Base-by-base conservation (phyloP, 768 basidiomycete genomes). In the Lentinula aciculospora region DNA sequence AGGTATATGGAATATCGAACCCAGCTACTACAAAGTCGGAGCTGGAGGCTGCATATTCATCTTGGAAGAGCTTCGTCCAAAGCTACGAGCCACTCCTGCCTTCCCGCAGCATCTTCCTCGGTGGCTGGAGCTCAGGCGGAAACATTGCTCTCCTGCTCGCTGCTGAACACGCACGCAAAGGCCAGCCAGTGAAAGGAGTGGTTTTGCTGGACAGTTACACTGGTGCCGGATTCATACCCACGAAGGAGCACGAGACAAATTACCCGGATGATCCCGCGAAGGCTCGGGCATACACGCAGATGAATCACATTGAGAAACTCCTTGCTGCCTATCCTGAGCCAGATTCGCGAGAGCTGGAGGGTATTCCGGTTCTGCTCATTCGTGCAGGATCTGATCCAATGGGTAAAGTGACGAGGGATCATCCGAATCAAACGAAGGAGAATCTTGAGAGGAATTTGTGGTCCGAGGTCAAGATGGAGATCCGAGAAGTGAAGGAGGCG, bases 81-180 rank as follows among this genome's bases (percentile, higher is more conserved):
- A 27, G 46, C 17, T 48, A 48, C 46, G 46, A 27, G 25, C 46
- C 46, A 15, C 29, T 48, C 12, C 25, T 48, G 7, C 46, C 46
- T 8, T 48, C 19, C 9, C 25, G 25, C 25, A 48, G 46, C 23
- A n/a, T 48, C 46, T 48, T 48, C 46, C 8, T 48, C 29, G 23
- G 25, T 10, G 46, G 46, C 6, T 66, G 68, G 31, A 77, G 62
- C 28, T 62, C 61, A 58, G 68, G 70, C 19, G 78, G 76, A 55
- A 80, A 72, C 23, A 68, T 69, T n/a, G 78, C 69, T 57, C 46
- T 48, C 12, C 46, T 48, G 17, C 46, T 48, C 7, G 46, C 46
- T 48, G 46, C 46, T 27, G 46, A 48, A n/a, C 46, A 19, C 8
- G 23, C 23, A 48, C 46, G 46, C 29, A 27, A 31, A 31, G 19